Base-by-base conservation (phyloP, 768 basidiomycete species). In the Boletus sensibilis region DNA sequence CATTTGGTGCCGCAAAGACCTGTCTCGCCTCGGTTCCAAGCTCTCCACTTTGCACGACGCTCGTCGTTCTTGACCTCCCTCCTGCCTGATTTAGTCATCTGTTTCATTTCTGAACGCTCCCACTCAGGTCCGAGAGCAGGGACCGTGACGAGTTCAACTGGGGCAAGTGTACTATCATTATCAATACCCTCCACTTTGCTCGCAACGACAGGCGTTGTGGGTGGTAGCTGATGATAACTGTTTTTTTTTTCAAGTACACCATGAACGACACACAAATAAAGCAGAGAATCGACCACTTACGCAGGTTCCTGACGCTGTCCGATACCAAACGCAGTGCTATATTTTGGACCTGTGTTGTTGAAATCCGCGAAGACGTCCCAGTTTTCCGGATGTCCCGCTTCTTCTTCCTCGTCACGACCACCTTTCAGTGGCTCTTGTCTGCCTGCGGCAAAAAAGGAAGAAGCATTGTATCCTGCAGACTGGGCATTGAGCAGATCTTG, bases 111-210 rank as follows among this genome's bases (percentile, higher is more conserved):
- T 20, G 80, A 75, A 48, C 85, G 84, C 25, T 81, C 81, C 94
- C 94, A 98, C 74, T 98, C 94, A 0, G 94, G 76, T 20, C 94
- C 94, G 3, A 98, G 78, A 2, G 90, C 90, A 3, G 94, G 94
- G 0, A 97, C 92, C 1, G 94, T 96, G 42, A 96, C 88, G 70
- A 95, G 79, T 72, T 98, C 94, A 23, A 94, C 90, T 4, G 82
- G 84, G 11, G 77, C 76, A 5, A 64, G 53, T 18, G 72, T 50
- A 41, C 61, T 65, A 43, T 69, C 66, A 13, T 67, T 64, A 46
- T 78, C 78, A 12, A 64, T 18, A 3, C 20, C 76, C 27, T 80
- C 81, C 31, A 58, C 52, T 60, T 74, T 78, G 54, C 67, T 70
- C 42, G 70, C 21, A 60, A 40, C 13, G 16, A 55, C 11, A 39